These are phyloP conservation scores for Wickerhamiella australiensis DNA, from an alignment of 805 yeast genomes.

Conservation along the genomic window DNA sequence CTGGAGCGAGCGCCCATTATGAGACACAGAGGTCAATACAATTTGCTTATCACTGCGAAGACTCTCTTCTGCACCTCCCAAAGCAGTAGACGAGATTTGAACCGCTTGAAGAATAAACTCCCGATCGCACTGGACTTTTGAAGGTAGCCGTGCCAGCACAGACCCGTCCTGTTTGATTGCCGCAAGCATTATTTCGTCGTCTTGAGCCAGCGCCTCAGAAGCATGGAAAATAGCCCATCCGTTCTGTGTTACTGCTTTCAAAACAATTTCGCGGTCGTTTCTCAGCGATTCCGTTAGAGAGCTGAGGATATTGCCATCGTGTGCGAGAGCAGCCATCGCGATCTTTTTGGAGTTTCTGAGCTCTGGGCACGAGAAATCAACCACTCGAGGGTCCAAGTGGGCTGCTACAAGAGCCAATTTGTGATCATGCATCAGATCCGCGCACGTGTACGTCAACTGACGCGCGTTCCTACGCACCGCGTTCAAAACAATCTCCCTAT, in stretches of 20 bases:
- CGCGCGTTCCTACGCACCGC: background rate
- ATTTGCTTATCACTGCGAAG: background rate
- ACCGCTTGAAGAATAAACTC: background rate
- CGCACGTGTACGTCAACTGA: background rate
- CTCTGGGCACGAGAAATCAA: background rate
- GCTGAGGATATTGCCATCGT: background rate
- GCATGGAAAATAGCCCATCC: slow-evolving; percentile 4
- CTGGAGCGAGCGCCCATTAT: background rate
- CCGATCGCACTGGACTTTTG: background rate
- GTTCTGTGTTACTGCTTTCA: background rate
- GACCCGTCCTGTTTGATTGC: slow-evolving; percentile 4
- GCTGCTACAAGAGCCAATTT: background rate
- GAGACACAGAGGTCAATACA: slow-evolving; percentile 1
- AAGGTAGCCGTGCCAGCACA: background rate
- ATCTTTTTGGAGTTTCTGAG: background rate
- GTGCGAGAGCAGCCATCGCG: slow-evolving; percentile 1
- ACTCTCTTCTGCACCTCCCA: background rate
- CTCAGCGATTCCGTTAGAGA: background rate
- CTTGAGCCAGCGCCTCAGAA: background rate
- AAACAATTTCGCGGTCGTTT: background rate
- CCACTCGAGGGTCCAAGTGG: background rate
- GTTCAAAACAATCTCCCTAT: slow-evolving; percentile 1
- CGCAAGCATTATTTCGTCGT: background rate
- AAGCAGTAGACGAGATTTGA: background rate
- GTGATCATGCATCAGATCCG: background rate